phyloP scores from a whole-genome alignment of 2,329 filamentous ascomycete genomes.

The Sporothrix inflata region DNA sequence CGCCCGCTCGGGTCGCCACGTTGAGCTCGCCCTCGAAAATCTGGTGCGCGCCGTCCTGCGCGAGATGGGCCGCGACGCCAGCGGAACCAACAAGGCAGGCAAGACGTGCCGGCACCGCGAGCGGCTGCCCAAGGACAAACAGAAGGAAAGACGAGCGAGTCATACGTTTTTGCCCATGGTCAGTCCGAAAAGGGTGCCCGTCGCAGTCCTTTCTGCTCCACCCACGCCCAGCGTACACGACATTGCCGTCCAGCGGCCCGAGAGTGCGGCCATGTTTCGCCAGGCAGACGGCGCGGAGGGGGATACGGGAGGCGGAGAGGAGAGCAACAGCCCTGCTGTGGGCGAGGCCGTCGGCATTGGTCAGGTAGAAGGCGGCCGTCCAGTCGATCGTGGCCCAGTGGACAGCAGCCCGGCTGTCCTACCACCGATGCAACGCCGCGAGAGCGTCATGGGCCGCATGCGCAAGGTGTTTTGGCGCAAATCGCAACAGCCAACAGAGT shows the following conservation, averaged over 20 bases:
- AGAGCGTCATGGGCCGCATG: slow-evolving; percentile 30
- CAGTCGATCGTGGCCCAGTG: neutral
- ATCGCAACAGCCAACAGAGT: neutral
- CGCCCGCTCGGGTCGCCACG: slow-evolving; percentile 70
- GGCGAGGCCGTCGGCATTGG: neutral
- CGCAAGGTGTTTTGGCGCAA: slow-evolving; percentile 29
- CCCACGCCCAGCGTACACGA: neutral
- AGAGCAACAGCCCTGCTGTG: neutral
- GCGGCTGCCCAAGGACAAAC: neutral
- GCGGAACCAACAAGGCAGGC: slow-evolving; percentile 28
- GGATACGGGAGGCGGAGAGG: neutral
- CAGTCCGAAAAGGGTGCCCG: neutral
- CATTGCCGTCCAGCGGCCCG: neutral
- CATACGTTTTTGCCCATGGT: neutral
- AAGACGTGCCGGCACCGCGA: slow-evolving; percentile 29
- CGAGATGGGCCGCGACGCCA: slow-evolving; percentile 32
- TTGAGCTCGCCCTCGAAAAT: slow-evolving; percentile 61
- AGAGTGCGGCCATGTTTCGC: slow-evolving; percentile 2
- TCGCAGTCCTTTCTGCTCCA: neutral
- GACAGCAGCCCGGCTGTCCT: neutral
- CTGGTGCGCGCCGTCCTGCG: slow-evolving; percentile 37
- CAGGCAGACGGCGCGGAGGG: neutral
- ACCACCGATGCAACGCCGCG: neutral
- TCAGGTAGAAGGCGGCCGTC: neutral
- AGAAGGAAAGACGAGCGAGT: neutral